Percentiles rank a stretch among this genome's conserved stretches.
Evolutionary conservation across 2,329 filamentous ascomycete species (phyloP).

Genomic region (Aureobasidium sp.): DNA sequence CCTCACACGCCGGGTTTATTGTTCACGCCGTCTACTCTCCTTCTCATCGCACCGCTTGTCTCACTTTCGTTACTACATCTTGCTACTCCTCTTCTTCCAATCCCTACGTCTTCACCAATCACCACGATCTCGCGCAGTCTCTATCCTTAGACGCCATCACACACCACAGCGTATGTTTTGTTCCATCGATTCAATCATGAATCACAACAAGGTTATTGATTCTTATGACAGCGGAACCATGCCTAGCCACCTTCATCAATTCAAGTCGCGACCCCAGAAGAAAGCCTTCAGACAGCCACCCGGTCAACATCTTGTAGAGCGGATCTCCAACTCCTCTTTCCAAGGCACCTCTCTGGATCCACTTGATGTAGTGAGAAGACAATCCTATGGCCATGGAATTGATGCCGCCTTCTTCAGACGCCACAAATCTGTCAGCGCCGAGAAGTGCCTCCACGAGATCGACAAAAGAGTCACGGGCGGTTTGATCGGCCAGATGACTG

Average conservation of each 20-base stretch:
- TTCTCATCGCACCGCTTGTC: too few species aligned
- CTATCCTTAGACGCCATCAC: too few species aligned
- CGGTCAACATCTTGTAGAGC: neutral
- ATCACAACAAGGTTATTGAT: neutral
- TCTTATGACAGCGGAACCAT: neutral
- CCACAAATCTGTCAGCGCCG: constrained; percentile 7
- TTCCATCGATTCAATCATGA: too few species aligned
- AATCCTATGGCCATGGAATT: neutral
- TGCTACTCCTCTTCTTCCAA: too few species aligned
- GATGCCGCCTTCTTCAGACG: too few species aligned
- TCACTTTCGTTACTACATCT: too few species aligned
- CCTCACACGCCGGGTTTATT: too few species aligned
- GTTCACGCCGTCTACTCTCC: too few species aligned
- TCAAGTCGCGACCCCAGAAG: neutral
- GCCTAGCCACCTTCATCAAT: neutral
- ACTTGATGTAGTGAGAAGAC: neutral
- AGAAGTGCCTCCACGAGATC: constrained; percentile 64
- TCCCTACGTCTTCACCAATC: too few species aligned
- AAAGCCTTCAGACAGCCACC: neutral
- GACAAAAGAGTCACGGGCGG: constrained; percentile 58
- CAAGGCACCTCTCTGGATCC: neutral
- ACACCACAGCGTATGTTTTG: too few species aligned
- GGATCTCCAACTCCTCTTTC: neutral
- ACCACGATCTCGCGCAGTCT: too few species aligned
- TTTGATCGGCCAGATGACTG: constrained; percentile 51